These are phyloP conservation scores for Mycosphaerella sp. DNA, from an alignment of 2,329 filamentous ascomycete genomes.

Conservation along the genomic window DNA sequence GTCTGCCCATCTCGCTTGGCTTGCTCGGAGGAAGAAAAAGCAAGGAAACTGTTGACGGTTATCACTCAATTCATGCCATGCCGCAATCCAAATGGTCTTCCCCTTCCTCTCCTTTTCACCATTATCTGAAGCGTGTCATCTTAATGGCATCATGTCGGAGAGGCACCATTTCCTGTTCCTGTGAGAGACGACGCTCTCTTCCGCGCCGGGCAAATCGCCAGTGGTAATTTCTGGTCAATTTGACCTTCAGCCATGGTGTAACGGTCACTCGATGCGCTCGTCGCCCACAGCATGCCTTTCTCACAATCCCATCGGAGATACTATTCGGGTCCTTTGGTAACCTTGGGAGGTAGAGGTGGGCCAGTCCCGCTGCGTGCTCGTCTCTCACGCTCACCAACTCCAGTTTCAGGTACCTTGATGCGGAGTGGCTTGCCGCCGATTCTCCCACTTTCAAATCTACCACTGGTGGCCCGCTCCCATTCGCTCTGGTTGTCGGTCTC, in stretches of 20 bases:
- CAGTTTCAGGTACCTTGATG: conserved; percentile 40
- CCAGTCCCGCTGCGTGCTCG: conserved; percentile 58
- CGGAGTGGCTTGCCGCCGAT: conserved; percentile 32
- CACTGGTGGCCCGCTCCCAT: conserved; percentile 61
- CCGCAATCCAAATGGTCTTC: neutral
- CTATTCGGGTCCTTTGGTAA: conserved; percentile 12
- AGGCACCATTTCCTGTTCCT: no score
- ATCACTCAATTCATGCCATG: neutral
- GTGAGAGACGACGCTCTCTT: neutral
- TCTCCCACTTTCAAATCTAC: conserved; percentile 50
- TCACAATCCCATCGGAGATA: conserved; percentile 6
- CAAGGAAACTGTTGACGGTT: neutral
- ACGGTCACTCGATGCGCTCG: no score
- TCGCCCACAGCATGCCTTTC: conserved; percentile 1
- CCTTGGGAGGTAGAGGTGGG: conserved; percentile 35
- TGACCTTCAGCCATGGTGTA: no score
- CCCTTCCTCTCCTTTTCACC: neutral
- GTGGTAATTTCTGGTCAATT: neutral
- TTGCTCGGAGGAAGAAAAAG: no score
- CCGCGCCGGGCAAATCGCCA: neutral
- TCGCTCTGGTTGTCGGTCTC: conserved; percentile 54
- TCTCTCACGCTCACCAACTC: conserved; percentile 53
- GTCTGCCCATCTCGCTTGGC: neutral
- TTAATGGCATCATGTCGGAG: no score
- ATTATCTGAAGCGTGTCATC: no score